Percentiles rank a stretch among this genome's conserved stretches.
Conservation (phyloP, 768 basidiomycete genomes). For the Boletus sp. region DNA sequence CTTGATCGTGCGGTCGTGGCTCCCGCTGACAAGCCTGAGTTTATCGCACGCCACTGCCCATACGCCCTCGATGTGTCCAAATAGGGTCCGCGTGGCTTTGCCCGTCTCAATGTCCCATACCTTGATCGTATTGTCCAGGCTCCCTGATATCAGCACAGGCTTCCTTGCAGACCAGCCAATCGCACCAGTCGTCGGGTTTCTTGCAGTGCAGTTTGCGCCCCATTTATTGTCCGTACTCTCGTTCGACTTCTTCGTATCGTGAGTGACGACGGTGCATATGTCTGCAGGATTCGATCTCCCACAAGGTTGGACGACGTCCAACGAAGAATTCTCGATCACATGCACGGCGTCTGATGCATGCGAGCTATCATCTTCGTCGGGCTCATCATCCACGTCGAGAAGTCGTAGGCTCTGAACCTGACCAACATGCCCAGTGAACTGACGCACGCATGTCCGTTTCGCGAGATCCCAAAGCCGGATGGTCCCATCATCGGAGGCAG, state of each 20-base stretch:
- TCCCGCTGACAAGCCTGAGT: conserved; percentile 85
- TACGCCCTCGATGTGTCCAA: conserved; percentile 98
- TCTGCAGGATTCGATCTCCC: conserved; percentile 15
- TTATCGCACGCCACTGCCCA: conserved; percentile 95
- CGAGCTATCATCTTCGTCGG: conserved; percentile 20
- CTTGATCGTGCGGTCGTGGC: conserved; percentile 97
- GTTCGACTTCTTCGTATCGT: conserved; percentile 13
- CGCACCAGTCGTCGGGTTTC: conserved; percentile 2
- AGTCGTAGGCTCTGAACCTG: conserved; percentile 92
- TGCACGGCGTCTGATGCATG: conserved; percentile 10
- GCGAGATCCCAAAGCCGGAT: conserved; percentile 94
- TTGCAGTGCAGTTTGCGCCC: conserved; percentile 2
- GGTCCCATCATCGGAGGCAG: conserved; percentile 90
- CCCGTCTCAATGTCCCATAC: conserved; percentile 93
- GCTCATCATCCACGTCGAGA: conserved; percentile 59
- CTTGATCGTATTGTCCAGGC: conserved; percentile 93
- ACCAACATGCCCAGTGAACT: conserved; percentile 86
- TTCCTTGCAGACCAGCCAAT: conserved; percentile 37
- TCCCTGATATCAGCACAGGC: conserved; percentile 82
- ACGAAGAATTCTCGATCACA: conserved; percentile 13
- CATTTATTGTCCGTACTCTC: conserved; percentile 15
- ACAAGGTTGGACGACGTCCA: conserved; percentile 15
- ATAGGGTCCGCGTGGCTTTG: conserved; percentile 74
- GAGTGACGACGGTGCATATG: conserved; percentile 30
- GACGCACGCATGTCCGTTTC: conserved; percentile 71